Evolutionary conservation across 345 rosid species (phyloP).

Genomic region (Lepidium africanum): DNA sequence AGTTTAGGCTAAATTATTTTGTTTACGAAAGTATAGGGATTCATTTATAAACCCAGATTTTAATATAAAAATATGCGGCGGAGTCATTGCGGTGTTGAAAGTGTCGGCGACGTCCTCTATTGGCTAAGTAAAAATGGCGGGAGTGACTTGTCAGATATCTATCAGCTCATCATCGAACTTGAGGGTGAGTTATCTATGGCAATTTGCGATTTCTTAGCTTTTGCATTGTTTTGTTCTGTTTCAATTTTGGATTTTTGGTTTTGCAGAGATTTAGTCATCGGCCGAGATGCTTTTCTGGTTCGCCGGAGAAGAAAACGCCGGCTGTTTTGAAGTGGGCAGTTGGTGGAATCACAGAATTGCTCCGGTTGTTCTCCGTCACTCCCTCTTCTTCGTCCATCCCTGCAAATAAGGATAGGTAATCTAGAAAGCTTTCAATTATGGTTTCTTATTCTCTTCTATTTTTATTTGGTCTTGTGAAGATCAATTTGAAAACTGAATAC

Average conservation of each 20-base stretch:
- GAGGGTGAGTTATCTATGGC: conserved; percentile 8
- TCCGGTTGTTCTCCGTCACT: conserved; percentile 45
- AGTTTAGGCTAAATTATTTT: not conserved
- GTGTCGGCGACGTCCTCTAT: not conserved
- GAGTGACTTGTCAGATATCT: conserved; percentile 8
- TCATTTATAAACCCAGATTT: not conserved
- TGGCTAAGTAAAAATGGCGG: conserved; percentile 21
- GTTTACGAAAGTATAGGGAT: not conserved
- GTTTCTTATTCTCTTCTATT: not conserved
- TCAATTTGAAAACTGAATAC: conserved; percentile 9
- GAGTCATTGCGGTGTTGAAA: not conserved
- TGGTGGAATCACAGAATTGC: conserved; percentile 68
- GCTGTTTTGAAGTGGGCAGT: conserved; percentile 50
- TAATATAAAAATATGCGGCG: not conserved
- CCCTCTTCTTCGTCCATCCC: conserved; percentile 4
- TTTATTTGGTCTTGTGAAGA: not conserved
- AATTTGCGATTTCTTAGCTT: not conserved
- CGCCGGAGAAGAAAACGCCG: conserved; percentile 38
- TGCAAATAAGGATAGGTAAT: conserved; percentile 12
- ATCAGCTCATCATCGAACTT: not conserved
- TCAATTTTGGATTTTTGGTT: not conserved
- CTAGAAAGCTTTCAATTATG: not conserved
- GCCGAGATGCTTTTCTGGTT: conserved; percentile 41
- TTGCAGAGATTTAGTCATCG: conserved; percentile 29
- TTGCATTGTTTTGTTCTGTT: not conserved